Base-by-base conservation (phyloP, 1,284 basidiomycete species). In the Cronartium ribicola region DNA sequence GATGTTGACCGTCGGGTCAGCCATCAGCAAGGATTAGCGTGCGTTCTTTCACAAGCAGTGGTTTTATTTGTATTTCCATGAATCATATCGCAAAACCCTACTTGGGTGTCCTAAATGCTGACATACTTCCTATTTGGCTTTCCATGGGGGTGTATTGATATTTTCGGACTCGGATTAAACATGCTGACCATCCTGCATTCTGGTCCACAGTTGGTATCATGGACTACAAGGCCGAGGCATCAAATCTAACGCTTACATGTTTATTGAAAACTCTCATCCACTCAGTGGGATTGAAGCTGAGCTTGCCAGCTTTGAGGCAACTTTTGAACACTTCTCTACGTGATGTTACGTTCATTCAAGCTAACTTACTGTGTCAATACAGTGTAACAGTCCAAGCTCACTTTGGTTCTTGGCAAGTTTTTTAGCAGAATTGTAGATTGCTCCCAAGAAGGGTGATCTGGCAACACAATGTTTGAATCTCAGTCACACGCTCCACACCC, bases 1-100 rank as follows among this genome's bases (percentile, higher is more conserved):
- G 83, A 84, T 14, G 82, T 83, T 20, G 90, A 91, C 79, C 81
- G 85, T 66, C 82, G 90, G 0, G 89, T 89, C 0, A 83, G 87
- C 6, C 86, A 88, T 2, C 84, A 84, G 13, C 89, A 91, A 71
- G 87, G 87, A 0, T 84, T 84, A 75, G 84, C 84, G 68, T 70
- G 43, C 62, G 68, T 70, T 10, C 39, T 62, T 22, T 70, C 63
- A 29, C 1, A 10, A 20, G n/a, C 14, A 17, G 40, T 48, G 36
- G 37, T 37, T 60, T 46, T 10, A 3, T 39, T 22, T 61, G n/a
- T 29, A 17, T 36, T 61, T 4, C 37, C 2, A 39, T 29, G 13
- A 41, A 22, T 6, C 10, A 39, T 43, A n/a, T 59, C 36, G 14
- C 5, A n/a, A n/a, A n/a, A n/a, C n/a, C n/a, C n/a, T 48, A 48